phyloP scores from a whole-genome alignment of 2,329 filamentous ascomycete genomes.

The Arthrobotrys sphaeroides region DNA sequence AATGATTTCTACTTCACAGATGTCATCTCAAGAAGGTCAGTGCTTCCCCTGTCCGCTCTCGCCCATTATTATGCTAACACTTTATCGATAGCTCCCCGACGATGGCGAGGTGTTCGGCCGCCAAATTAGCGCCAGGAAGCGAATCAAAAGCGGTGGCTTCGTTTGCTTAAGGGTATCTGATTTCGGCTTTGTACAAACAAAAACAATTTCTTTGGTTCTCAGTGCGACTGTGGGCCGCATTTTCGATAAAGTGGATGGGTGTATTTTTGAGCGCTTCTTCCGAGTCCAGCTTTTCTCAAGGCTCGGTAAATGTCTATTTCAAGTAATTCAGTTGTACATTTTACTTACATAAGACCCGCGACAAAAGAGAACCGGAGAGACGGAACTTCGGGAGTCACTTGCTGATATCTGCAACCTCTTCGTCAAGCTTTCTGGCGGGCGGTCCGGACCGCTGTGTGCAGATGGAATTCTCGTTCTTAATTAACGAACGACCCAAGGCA shows the following conservation, averaged over 20 bases:
- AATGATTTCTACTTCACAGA: constrained; percentile 99
- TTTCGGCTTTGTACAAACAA: constrained; percentile 31
- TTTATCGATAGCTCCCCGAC: constrained; percentile 78
- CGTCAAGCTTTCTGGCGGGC: constrained; percentile 34
- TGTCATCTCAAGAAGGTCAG: constrained; percentile 91
- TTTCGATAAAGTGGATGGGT: constrained; percentile 36
- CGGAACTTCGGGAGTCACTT: not conserved
- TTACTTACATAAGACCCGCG: not conserved
- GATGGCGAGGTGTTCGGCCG: constrained; percentile 95
- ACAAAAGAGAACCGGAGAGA: not conserved
- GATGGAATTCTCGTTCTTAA: constrained; percentile 12
- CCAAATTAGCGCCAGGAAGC: constrained; percentile 70
- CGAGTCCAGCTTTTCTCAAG: not conserved
- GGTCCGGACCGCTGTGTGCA: constrained; percentile 50
- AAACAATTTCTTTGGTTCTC: constrained; percentile 6
- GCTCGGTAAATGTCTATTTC: constrained; percentile 44
- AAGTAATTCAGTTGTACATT: constrained; percentile 52
- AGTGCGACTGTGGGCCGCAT: not conserved
- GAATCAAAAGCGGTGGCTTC: constrained; percentile 46
- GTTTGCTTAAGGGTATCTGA: constrained; percentile 41
- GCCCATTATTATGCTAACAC: constrained; percentile 42
- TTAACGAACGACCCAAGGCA: constrained; percentile 42
- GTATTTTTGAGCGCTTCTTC: constrained; percentile 48
- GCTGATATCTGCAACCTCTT: not conserved
- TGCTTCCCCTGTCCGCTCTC: constrained; percentile 52